Percentiles rank a stretch among this genome's conserved stretches.
These are phyloP conservation scores for Filosporella fistucella DNA, from an alignment of 495 filamentous ascomycete species.

Conservation along the genomic window DNA sequence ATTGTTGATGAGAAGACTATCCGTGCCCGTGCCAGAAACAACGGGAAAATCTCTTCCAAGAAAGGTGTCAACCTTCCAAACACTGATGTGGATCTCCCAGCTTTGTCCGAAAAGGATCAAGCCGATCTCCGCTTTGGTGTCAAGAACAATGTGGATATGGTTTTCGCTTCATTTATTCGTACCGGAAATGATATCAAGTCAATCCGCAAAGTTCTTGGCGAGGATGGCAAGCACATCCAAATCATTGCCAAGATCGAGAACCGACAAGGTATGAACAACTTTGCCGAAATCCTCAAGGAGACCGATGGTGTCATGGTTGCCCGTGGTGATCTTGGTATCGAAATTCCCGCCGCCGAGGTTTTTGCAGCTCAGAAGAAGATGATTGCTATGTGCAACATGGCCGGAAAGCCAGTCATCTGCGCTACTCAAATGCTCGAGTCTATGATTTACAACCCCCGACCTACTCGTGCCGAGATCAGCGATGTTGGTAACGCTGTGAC, in stretches of 20 bases:
- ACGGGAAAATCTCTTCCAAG: slow-evolving; percentile 94
- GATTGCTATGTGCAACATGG: slow-evolving; percentile 99
- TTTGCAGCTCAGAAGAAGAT: slow-evolving; percentile 99
- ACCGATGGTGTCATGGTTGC: slow-evolving; percentile 99
- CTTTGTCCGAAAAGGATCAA: slow-evolving; percentile 98
- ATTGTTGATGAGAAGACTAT: slow-evolving; percentile 86
- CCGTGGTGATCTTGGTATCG: slow-evolving; percentile 96
- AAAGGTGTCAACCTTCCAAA: slow-evolving; percentile 99
- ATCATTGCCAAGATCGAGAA: slow-evolving; percentile 99
- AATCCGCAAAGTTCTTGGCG: slow-evolving; percentile 87
- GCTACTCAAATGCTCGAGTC: slow-evolving; percentile 88
- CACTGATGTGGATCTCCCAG: slow-evolving; percentile 96
- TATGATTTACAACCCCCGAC: slow-evolving; percentile 99
- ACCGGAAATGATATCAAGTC: slow-evolving; percentile 83
- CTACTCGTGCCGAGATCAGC: slow-evolving; percentile 94
- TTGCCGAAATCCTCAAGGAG: slow-evolving; percentile 91
- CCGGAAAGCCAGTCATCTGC: slow-evolving; percentile 97
- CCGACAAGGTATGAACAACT: slow-evolving; percentile 97
- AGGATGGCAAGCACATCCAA: slow-evolving; percentile 94
- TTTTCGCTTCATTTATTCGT: slow-evolving; percentile 98
- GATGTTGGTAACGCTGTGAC: slow-evolving; percentile 98
- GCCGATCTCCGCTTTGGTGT: slow-evolving; percentile 90
- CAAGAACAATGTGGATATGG: slow-evolving; percentile 97
- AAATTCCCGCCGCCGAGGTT: slow-evolving; percentile 96
- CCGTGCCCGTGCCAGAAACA: slow-evolving; percentile 81